Base-by-base conservation (phyloP, 305 asterid species). In the Ajuga reptans region DNA sequence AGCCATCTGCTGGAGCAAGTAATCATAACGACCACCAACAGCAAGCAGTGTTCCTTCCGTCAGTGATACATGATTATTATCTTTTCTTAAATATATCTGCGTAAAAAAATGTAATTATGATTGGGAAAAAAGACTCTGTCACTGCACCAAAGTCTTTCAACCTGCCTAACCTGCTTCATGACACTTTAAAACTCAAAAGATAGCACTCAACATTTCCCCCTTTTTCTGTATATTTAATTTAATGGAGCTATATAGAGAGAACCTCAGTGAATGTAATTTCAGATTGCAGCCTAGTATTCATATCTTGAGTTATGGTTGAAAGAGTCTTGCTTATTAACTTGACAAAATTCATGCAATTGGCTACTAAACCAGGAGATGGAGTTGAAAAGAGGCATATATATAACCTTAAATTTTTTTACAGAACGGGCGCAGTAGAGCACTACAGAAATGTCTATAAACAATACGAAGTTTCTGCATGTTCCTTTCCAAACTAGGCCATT, bases 11-110 rank as follows among this genome's bases (percentile, higher is more conserved):
- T 85, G 92, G 78, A 93, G 84, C 91, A 91, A 83, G 76, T 81
- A 75, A 83, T 93, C 99, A 79, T 93, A 90, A 59, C 99, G 97
- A 71, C 98, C 99, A 72, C 96, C 99, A 79, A 86, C 86, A 42
- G 97, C 93, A 68, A 93, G 95, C 76, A 90, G 85, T 41, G 90
- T 87, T 76, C 97, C 98, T 80, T 92, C 98, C 79, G 71, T 76
- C 14, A 80, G 81, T 64, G 94, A 76, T 45, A 86, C 84, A 77
- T 86, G 80, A 79, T 17, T 86, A 73, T 79, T 77, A 68, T 85
- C 87, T 77, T 84, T 90, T 70, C 89, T 84, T 31, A 89, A 73
- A 80, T 88, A 92, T 74, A 92, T 79, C 98, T 92, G 90, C 78
- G 79, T 42, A 71, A 64, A 17, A 55, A 61, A 78, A 72, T 61